These are phyloP conservation scores for Aspergillus sclerotioniger DNA, from an alignment of 495 filamentous ascomycete species.

Conservation along the genomic window DNA sequence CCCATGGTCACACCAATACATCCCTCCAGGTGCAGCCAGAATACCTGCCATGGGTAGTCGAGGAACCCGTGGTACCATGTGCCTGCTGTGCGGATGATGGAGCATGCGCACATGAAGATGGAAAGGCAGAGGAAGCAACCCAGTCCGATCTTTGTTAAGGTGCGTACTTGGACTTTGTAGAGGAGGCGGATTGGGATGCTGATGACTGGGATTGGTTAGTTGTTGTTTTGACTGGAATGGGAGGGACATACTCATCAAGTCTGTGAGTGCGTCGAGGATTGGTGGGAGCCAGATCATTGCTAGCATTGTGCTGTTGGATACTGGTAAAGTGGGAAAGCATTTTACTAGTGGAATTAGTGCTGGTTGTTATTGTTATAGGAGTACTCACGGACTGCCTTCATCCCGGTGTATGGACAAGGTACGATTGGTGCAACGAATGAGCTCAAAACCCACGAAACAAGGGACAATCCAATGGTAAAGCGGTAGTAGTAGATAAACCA, in stretches of 20 bases:
- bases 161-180: neutral
- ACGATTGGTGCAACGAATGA: neutral
- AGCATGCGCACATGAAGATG: neutral
- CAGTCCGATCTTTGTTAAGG: neutral
- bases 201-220: neutral
- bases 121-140: neutral
- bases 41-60: neutral
- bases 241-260: neutral
- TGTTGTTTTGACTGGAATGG: neutral
- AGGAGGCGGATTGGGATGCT: neutral
- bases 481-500: neutral
- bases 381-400: neutral
- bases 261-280: neutral
- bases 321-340: neutral
- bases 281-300: neutral
- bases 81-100: conserved; percentile 9
- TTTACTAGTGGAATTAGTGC: neutral
- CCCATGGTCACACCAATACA: neutral
- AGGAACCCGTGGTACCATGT: neutral
- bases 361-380: neutral
- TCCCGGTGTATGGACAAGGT: neutral
- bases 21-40: neutral
- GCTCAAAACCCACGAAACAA: neutral
- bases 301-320: neutral
- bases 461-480: neutral